Evolutionary conservation across 139 green algal genomes (phyloP).

Genomic region (Helicosporidium sp.): DNA sequence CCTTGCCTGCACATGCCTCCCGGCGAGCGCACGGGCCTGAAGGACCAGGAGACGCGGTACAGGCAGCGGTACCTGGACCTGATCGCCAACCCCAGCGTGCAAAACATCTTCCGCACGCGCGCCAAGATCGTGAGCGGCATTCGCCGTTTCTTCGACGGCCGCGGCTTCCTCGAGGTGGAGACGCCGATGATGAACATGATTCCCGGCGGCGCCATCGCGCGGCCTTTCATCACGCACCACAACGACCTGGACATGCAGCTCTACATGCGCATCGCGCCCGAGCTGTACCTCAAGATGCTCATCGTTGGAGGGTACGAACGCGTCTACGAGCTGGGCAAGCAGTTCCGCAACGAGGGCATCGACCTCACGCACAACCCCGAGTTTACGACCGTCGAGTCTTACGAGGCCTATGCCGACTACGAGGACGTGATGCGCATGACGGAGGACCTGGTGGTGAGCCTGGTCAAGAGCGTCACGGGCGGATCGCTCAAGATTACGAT

Average conservation of each 20-base stretch:
- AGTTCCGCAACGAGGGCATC: slow-evolving; percentile 93
- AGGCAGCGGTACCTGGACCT: slow-evolving; percentile 92
- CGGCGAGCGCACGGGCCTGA: slow-evolving; percentile 48
- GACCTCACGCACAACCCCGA: slow-evolving; percentile 99
- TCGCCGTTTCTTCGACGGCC: slow-evolving; percentile 69
- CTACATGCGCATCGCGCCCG: slow-evolving; percentile 94
- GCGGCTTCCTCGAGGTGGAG: slow-evolving; percentile 86
- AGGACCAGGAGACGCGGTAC: slow-evolving; percentile 89
- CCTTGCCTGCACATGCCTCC: slow-evolving; percentile 97
- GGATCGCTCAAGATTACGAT: slow-evolving; percentile 86
- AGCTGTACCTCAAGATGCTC: slow-evolving; percentile 97
- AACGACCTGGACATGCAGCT: slow-evolving; percentile 97
- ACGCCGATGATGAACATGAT: slow-evolving; percentile 91
- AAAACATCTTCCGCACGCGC: slow-evolving; percentile 66
- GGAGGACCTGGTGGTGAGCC: slow-evolving; percentile 73
- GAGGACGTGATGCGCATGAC: slow-evolving; percentile 93
- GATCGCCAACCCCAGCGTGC: slow-evolving; percentile 63
- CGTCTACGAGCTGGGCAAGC: slow-evolving; percentile 65
- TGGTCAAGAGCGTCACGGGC: slow-evolving; percentile 79
- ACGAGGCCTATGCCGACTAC: slow-evolving; percentile 95
- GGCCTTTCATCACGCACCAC: slow-evolving; percentile 92
- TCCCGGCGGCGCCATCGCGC: slow-evolving; percentile 70
- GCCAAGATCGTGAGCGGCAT: slow-evolving; percentile 69
- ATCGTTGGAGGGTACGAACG: slow-evolving; percentile 92
- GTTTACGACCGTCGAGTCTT: slow-evolving; percentile 99